Evolutionary conservation across 1,284 basidiomycete species (phyloP).

Genomic region (Moniliella sp.): DNA sequence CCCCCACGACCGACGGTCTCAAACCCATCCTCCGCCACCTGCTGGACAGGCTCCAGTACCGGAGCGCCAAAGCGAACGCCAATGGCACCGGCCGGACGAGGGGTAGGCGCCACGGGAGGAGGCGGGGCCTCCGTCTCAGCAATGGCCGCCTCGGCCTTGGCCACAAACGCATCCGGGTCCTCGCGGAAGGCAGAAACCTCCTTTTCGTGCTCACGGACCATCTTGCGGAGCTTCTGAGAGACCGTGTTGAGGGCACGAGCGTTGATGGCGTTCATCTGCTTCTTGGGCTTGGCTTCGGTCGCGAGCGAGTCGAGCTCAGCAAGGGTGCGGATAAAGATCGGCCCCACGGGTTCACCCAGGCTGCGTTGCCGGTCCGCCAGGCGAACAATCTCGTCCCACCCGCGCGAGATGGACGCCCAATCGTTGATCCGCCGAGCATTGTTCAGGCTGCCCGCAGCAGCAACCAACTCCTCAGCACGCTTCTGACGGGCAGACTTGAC

Average conservation of each 20-base stretch:
- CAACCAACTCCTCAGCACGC: slow-evolving; percentile 66
- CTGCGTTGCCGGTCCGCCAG: slow-evolving; percentile 70
- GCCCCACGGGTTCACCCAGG: slow-evolving; percentile 62
- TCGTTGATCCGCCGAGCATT: slow-evolving; percentile 79
- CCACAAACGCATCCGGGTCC: too few species aligned
- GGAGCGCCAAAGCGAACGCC: slow-evolving; percentile 27
- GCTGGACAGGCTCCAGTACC: slow-evolving; percentile 33
- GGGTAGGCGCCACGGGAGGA: slow-evolving; percentile 33
- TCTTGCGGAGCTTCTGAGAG: slow-evolving; percentile 90
- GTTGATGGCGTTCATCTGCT: slow-evolving; percentile 90
- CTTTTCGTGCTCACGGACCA: slow-evolving; percentile 64
- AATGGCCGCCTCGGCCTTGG: slow-evolving; percentile 33
- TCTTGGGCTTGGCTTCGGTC: slow-evolving; percentile 51
- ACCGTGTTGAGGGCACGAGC: slow-evolving; percentile 81
- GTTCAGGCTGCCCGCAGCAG: slow-evolving; percentile 64
- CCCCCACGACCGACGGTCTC: slow-evolving; percentile 79
- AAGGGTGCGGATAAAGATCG: slow-evolving; percentile 62
- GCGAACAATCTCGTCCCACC: slow-evolving; percentile 82
- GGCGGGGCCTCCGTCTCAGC: slow-evolving; percentile 39
- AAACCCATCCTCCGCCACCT: slow-evolving; percentile 50
- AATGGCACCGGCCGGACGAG: slow-evolving; percentile 35
- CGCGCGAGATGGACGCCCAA: slow-evolving; percentile 76
- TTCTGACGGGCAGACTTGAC: slow-evolving; percentile 71
- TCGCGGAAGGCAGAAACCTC: slow-evolving; percentile 58
- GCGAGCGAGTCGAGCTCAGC: slow-evolving; percentile 49